A percentile compares a stretch with the other conserved stretches of the same genome.
phyloP scores from a whole-genome alignment of 805 yeast genomes.

The Ogataea salicorniae region DNA sequence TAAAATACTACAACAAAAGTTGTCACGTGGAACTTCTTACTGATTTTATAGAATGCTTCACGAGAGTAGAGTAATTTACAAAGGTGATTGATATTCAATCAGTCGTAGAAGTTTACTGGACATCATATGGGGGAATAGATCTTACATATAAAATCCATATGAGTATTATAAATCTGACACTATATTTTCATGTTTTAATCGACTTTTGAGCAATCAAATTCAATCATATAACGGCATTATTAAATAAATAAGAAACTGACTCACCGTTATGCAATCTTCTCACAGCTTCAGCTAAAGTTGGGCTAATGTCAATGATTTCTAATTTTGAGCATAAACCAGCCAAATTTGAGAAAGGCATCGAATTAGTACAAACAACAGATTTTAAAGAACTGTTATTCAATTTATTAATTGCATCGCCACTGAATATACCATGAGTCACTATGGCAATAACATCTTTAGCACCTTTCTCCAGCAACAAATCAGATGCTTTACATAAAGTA shows the following conservation, averaged over 20 bases:
- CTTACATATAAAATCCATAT: no score
- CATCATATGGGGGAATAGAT: no score
- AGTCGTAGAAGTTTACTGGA: no score
- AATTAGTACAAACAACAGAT: conserved; percentile 84
- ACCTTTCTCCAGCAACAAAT: conserved; percentile 70
- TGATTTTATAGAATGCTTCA: no score
- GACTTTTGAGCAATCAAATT: not conserved
- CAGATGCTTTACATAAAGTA: conserved; percentile 91
- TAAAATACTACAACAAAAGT: no score
- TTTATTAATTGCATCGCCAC: conserved; percentile 75
- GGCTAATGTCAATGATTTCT: conserved; percentile 78
- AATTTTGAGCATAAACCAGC: conserved; percentile 58
- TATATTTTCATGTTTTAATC: no score
- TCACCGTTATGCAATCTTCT: conserved; percentile 96
- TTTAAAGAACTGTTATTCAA: conserved; percentile 63
- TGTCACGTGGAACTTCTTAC: no score
- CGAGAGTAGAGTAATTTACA: no score
- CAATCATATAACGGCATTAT: conserved; percentile 41
- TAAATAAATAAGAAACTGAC: conserved; percentile 81
- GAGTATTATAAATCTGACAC: no score
- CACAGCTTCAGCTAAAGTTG: conserved; percentile 88
- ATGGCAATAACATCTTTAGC: conserved; percentile 87
- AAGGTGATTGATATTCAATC: no score
- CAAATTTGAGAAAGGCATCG: conserved; percentile 77
- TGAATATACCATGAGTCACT: conserved; percentile 92